Evolutionary conservation across 179 eudicot genomes (phyloP).

Genomic region (Silene coronaria): DNA sequence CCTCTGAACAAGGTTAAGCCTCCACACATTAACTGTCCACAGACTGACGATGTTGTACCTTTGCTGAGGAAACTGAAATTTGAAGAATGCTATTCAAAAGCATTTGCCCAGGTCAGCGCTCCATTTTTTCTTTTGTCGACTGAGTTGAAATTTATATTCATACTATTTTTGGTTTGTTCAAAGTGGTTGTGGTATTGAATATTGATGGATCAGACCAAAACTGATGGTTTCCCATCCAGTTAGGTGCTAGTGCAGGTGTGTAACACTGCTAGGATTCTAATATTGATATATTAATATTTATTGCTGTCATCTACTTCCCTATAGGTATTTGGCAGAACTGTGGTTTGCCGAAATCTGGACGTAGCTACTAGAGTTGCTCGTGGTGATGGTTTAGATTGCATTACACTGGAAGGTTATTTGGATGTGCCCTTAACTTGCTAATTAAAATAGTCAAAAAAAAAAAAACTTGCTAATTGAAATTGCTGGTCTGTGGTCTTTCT

Average conservation of each 20-base stretch:
- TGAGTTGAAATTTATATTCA: not conserved
- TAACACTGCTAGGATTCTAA: not conserved
- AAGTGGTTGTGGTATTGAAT: not conserved
- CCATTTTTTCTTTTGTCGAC: not conserved
- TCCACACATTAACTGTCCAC: conserved; percentile 63
- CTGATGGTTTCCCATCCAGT: not conserved
- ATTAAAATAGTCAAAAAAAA: conserved; percentile 2
- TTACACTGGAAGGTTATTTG: conserved; percentile 81
- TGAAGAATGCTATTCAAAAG: conserved; percentile 39
- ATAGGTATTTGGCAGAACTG: conserved; percentile 88
- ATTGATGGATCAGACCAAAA: conserved; percentile 2
- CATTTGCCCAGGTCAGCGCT: conserved; percentile 74
- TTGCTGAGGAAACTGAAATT: conserved; percentile 66
- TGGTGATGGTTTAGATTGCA: conserved; percentile 80
- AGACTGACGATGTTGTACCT: conserved; percentile 73
- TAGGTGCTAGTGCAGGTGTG: not conserved
- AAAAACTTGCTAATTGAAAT: conserved; percentile 13
- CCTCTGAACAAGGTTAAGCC: conserved; percentile 94
- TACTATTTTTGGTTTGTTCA: not conserved
- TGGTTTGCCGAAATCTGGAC: conserved; percentile 83
- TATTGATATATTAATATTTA: not conserved
- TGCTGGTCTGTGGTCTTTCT: conserved; percentile 15
- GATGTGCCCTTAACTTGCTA: conserved; percentile 11
- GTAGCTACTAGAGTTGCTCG: conserved; percentile 95
- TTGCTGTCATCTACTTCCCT: conserved; percentile 11